Evolutionary conservation across 2,329 filamentous ascomycete genomes (phyloP), one percentile per base, ranked within the genome.

Genomic region (Didymella pinodella): DNA sequence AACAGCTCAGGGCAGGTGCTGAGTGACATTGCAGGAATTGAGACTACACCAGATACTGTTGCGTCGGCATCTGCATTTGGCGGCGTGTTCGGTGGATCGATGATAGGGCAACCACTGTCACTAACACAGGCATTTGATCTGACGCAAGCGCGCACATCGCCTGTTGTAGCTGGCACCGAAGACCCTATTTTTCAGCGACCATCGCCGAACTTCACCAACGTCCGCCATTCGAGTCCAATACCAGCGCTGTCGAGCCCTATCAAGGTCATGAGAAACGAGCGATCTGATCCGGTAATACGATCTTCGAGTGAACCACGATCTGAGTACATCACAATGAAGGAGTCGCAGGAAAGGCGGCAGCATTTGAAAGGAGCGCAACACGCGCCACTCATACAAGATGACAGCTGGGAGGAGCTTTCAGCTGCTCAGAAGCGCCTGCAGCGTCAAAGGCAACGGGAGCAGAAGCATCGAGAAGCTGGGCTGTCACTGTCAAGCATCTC

Each of bases 71-170:
- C 72, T 50, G 73, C 79, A 18, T 71, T 79, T 20, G 48, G 48
- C 10, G 53, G 54, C 32, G 56, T 69, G 32, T 67, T 72, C 7
- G 72, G 73, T 18, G 63, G 58, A 43, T 66, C 58, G 3, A 66
- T 43, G 11, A 58, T 66, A 41, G 71, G 65, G 67, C 41, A 67
- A 41, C 63, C 63, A 22, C 73, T 83, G 69, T 80, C 77, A 34
- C 72, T 80, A 26, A 82, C 80, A 7, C 81, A 83, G 57, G 70
- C 78, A 12, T 83, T 82, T 64, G 73, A 78, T 48, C 76, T 78
- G 26, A 82, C 80, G 1, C 81, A 81, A 61, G 78, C 77, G 22
- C 73, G 72, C 18, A 82, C 81, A 0, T 82, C 81, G 25, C 80
- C 80, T 18, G 63, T 74, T 4, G 65, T 72, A 18, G 76, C 76